These are phyloP conservation scores for Cytidiella melzeri DNA, from an alignment of 768 basidiomycete species.

Conservation along the genomic window DNA sequence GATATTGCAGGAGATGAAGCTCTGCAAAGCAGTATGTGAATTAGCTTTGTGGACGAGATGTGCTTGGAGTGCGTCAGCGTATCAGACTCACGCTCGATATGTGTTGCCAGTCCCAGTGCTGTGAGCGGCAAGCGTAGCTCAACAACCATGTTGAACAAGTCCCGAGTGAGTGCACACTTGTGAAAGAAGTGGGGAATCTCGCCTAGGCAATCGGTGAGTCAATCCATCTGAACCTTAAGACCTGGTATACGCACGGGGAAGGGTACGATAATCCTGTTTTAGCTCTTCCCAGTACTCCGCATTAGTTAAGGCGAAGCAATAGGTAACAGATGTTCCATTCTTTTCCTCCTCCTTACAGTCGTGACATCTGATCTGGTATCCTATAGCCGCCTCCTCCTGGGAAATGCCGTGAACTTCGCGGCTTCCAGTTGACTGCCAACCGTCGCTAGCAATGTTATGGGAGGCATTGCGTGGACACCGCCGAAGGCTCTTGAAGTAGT, in stretches of 20 bases:
- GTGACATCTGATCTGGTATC: slow-evolving; percentile 12
- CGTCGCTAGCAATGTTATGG: slow-evolving; percentile 6
- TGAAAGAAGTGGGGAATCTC: slow-evolving; percentile 19
- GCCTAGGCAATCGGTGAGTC: slow-evolving; percentile 4
- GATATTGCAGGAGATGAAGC: slow-evolving; percentile 21
- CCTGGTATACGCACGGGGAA: slow-evolving; percentile 13
- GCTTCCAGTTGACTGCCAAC: slow-evolving; percentile 14
- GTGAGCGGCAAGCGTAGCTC: slow-evolving; percentile 18
- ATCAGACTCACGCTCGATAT: slow-evolving; percentile 17
- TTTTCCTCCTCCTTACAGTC: slow-evolving; percentile 1
- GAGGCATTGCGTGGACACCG: background rate
- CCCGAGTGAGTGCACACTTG: slow-evolving; percentile 17
- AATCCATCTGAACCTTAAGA: background rate
- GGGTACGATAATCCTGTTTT: slow-evolving; percentile 15
- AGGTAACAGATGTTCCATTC: background rate
- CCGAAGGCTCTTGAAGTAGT: background rate
- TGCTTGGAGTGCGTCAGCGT: too few relatives aligned
- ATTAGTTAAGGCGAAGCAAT: slow-evolving; percentile 17
- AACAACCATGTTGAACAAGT: slow-evolving; percentile 22
- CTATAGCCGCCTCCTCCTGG: slow-evolving; percentile 13
- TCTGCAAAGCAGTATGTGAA: slow-evolving; percentile 13
- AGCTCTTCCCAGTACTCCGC: slow-evolving; percentile 16
- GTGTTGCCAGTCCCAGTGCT: slow-evolving; percentile 17
- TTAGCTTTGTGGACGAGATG: too few relatives aligned
- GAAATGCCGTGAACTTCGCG: slow-evolving; percentile 18